phyloP scores from a whole-genome alignment of 805 yeast genomes.

The Myxozyma sirexii region DNA sequence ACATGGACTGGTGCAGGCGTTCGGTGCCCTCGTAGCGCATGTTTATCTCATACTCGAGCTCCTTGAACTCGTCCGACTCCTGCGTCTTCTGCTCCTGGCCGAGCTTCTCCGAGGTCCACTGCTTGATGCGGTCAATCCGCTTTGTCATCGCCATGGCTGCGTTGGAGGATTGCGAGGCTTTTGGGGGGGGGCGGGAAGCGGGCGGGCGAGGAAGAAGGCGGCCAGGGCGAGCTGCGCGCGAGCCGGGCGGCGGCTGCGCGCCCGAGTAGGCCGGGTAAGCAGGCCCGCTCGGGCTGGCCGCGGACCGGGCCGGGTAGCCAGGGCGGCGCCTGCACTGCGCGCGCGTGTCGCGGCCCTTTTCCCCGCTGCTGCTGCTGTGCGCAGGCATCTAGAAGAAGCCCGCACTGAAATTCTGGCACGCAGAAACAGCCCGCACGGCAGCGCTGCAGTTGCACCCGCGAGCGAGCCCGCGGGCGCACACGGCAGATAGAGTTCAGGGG shows the following conservation, averaged over 20 bases:
- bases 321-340: background rate
- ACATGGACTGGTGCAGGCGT: constrained; percentile 33
- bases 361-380: too few relatives aligned
- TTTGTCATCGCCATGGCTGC: constrained; percentile 29
- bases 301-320: background rate
- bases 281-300: background rate
- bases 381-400: too few relatives aligned
- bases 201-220: background rate
- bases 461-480: too few relatives aligned
- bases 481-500: constrained; percentile 5
- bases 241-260: constrained; percentile 16
- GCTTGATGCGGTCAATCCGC: constrained; percentile 33
- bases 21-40: constrained; percentile 35
- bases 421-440: background rate
- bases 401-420: background rate
- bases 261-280: background rate
- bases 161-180: background rate
- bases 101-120: constrained; percentile 36
- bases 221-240: background rate
- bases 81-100: constrained; percentile 37
- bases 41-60: constrained; percentile 34
- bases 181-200: background rate
- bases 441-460: too few relatives aligned
- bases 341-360: background rate
- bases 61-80: constrained; percentile 35